A percentile compares a stretch with the other conserved stretches of the same genome.
phyloP scores from a whole-genome alignment of 2,329 filamentous ascomycete genomes.

The Elsinoe ampelina region DNA sequence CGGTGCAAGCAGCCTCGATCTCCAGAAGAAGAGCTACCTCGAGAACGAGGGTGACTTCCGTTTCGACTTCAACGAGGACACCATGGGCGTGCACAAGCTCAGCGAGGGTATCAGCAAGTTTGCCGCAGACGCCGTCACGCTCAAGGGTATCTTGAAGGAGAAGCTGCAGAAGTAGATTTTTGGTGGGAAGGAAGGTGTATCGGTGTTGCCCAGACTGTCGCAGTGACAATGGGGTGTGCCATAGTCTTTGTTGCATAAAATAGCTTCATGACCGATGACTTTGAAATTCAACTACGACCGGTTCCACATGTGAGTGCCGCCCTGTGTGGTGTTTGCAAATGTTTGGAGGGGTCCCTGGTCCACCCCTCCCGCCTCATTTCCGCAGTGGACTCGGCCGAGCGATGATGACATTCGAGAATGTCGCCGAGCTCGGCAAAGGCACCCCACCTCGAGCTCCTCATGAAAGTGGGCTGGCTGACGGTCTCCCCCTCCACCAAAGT shows the following conservation, averaged over 20 bases:
- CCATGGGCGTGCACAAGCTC: conserved; percentile 99
- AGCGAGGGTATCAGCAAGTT: conserved; percentile 99
- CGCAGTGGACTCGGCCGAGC: background rate
- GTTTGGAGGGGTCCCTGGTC: background rate
- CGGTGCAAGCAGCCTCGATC: conserved; percentile 56
- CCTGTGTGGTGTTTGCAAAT: too few species aligned
- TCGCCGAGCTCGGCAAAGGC: conserved; percentile 11
- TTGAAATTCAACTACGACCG: too few species aligned
- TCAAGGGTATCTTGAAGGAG: conserved; percentile 83
- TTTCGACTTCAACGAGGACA: conserved; percentile 99
- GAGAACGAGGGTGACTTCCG: conserved; percentile 84
- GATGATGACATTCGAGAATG: conserved; percentile 8
- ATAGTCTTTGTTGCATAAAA: conserved; percentile 7
- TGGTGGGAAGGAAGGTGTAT: background rate
- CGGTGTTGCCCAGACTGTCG: background rate
- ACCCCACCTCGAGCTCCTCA: conserved; percentile 12
- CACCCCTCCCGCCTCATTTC: background rate
- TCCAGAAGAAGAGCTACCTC: conserved; percentile 87
- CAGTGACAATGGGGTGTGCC: background rate
- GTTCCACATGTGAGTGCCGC: too few species aligned
- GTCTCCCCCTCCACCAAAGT: conserved; percentile 1
- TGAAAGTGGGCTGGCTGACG: background rate
- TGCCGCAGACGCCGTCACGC: conserved; percentile 84
- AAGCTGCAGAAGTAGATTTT: conserved; percentile 52
- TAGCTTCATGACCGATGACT: background rate